Evolutionary conservation across 495 filamentous ascomycete species (phyloP).

Genomic region (Penicillium soppii): DNA sequence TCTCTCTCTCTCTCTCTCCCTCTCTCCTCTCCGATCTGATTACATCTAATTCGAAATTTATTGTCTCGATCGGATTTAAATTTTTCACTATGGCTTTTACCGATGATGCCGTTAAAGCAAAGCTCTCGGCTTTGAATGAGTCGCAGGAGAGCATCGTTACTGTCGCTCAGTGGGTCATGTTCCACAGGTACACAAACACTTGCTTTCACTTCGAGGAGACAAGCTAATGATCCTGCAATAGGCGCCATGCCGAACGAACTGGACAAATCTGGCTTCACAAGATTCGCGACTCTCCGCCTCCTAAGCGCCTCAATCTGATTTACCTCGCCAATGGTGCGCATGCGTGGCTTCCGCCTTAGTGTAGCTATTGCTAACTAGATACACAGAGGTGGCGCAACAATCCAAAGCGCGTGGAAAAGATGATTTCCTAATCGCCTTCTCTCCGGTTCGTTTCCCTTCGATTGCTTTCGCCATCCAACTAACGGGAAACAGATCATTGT

Average conservation of each 20-base stretch:
- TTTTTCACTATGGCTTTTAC: conserved; percentile 75
- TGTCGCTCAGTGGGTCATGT: conserved; percentile 98
- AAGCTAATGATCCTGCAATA: conserved; percentile 37
- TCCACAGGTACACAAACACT: conserved; percentile 72
- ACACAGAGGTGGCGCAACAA: conserved; percentile 87
- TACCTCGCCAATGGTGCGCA: conserved; percentile 89
- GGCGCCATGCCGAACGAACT: conserved; percentile 85
- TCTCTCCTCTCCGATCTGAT: background rate
- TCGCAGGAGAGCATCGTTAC: conserved; percentile 94
- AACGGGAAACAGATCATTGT: conserved; percentile 63
- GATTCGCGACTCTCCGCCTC: conserved; percentile 76
- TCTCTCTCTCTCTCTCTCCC: background rate
- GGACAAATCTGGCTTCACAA: conserved; percentile 86
- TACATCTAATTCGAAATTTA: no score
- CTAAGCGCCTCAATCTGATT: conserved; percentile 85
- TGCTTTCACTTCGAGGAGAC: conserved; percentile 5
- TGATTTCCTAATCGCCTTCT: conserved; percentile 89
- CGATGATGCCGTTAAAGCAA: conserved; percentile 88
- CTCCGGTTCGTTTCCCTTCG: conserved; percentile 53
- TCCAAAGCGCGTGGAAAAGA: conserved; percentile 86
- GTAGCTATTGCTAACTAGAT: conserved; percentile 18
- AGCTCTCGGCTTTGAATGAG: conserved; percentile 93
- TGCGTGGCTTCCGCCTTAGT: background rate
- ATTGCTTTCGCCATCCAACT: conserved; percentile 6
- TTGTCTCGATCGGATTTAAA: no score